These are phyloP conservation scores for Podaxis rugospora DNA, from an alignment of 768 basidiomycete species.

Conservation along the genomic window DNA sequence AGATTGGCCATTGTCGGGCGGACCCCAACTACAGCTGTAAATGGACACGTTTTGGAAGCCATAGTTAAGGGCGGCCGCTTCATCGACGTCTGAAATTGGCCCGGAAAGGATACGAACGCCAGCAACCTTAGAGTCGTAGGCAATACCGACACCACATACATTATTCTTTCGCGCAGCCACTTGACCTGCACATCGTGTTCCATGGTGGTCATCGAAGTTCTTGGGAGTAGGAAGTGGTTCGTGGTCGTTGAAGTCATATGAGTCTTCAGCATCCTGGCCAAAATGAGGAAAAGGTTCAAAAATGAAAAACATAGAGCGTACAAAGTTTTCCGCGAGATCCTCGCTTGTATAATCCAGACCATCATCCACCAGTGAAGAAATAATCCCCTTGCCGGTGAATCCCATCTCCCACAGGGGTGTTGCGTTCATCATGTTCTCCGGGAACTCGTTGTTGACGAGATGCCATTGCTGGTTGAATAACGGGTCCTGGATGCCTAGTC, in stretches of 20 bases:
- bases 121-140: constrained; percentile 87
- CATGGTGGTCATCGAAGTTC: constrained; percentile 90
- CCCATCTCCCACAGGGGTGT: constrained; percentile 89
- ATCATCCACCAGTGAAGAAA: constrained; percentile 90
- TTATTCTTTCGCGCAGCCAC: constrained; percentile 90
- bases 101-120: constrained; percentile 95
- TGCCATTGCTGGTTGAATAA: constrained; percentile 90
- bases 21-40: constrained; percentile 98
- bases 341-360: constrained; percentile 87
- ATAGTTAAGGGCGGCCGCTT: constrained; percentile 92
- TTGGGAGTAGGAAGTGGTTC: constrained; percentile 81
- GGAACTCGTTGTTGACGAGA: constrained; percentile 81
- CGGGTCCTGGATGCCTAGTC: constrained; percentile 75
- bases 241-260: constrained; percentile 97
- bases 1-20: constrained; percentile 87
- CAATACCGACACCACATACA: constrained; percentile 92
- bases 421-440: constrained; percentile 89
- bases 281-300: constrained; percentile 26
- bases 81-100: constrained; percentile 92
- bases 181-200: constrained; percentile 97
- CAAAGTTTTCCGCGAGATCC: constrained; percentile 90
- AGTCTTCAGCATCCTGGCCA: constrained; percentile 74
- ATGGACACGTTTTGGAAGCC: constrained; percentile 89
- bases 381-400: constrained; percentile 81
- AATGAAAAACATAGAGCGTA: constrained; percentile 36